These are phyloP conservation scores for Ensete glaucum DNA, from an alignment of 176 grass and related monocot genomes.

Conservation along the genomic window DNA sequence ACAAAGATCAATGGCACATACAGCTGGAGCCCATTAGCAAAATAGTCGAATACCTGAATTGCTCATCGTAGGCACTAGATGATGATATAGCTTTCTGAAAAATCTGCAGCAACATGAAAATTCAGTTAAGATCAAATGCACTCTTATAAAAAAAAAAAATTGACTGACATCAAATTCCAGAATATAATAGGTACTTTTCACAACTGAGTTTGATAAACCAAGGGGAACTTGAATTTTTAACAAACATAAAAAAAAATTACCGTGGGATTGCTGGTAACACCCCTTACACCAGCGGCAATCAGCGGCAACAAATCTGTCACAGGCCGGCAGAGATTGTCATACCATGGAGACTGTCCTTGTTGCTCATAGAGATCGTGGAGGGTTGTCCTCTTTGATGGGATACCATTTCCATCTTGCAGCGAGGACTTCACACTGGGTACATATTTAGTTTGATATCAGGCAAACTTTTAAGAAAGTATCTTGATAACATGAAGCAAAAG, in stretches of 20 bases:
- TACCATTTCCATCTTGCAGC: slow-evolving; percentile 59
- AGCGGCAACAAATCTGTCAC: slow-evolving; percentile 83
- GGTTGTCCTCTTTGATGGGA: slow-evolving; percentile 44
- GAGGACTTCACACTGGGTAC: slow-evolving; percentile 36
- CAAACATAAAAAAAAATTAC: slow-evolving; percentile 25
- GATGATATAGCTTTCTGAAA: slow-evolving; percentile 97
- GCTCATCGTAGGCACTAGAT: slow-evolving; percentile 85
- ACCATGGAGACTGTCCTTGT: slow-evolving; percentile 93
- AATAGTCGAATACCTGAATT: slow-evolving; percentile 50
- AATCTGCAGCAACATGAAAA: slow-evolving; percentile 44
- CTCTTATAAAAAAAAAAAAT: not conserved
- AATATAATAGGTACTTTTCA: too few relatives aligned
- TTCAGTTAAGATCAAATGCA: not conserved
- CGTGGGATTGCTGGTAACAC: slow-evolving; percentile 97
- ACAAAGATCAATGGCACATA: too few relatives aligned
- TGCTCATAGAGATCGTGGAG: slow-evolving; percentile 87
- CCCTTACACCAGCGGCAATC: slow-evolving; percentile 67
- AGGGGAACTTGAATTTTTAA: not conserved
- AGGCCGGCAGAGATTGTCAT: slow-evolving; percentile 94
- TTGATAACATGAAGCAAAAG: not conserved
- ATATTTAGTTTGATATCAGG: not conserved
- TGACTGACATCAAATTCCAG: not conserved
- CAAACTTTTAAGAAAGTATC: not conserved
- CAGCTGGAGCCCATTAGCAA: not conserved
- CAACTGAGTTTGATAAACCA: too few relatives aligned